Percentiles rank a stretch among this genome's conserved stretches.
phyloP scores from a whole-genome alignment of 768 basidiomycete species.

The Phaeolepiota aurea region DNA sequence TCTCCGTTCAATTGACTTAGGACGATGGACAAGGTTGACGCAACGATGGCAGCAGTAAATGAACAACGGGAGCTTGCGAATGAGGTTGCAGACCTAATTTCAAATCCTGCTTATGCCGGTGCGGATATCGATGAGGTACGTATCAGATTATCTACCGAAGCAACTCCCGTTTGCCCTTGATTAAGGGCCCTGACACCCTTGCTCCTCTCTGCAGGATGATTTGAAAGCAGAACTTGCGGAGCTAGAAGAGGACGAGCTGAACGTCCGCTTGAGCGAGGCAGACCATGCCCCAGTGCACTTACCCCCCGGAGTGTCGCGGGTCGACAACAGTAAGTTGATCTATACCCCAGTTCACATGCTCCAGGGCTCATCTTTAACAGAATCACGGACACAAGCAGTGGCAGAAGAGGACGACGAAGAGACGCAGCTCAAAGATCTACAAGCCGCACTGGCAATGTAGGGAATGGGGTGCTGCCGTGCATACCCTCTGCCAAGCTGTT shows the following conservation, averaged over 20 bases:
- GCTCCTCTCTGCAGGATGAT: too few relatives aligned
- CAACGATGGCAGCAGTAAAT: conserved; percentile 77
- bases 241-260: conserved; percentile 82
- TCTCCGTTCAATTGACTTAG: too few relatives aligned
- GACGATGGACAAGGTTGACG: conserved; percentile 82
- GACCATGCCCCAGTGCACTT: conserved; percentile 85
- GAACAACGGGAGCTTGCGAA: conserved; percentile 90
- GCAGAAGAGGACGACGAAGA: conserved; percentile 84
- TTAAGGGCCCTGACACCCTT: too few relatives aligned
- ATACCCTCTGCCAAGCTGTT: too few relatives aligned
- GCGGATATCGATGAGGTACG: conserved; percentile 66
- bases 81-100: conserved; percentile 87
- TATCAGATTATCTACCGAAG: too few relatives aligned
- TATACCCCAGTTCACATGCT: neutral
- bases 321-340: conserved; percentile 40
- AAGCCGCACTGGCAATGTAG: conserved; percentile 83
- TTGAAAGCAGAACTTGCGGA: conserved; percentile 76
- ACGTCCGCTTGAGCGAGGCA: conserved; percentile 76
- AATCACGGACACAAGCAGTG: conserved; percentile 24
- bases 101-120: conserved; percentile 53
- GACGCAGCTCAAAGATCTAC: conserved; percentile 78
- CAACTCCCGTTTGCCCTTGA: too few relatives aligned
- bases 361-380: conserved; percentile 7
- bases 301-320: conserved; percentile 50
- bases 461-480: too few relatives aligned